Evolutionary conservation across 352 stramenopile genomes (phyloP).

Genomic region (Pythium graminicola): DNA sequence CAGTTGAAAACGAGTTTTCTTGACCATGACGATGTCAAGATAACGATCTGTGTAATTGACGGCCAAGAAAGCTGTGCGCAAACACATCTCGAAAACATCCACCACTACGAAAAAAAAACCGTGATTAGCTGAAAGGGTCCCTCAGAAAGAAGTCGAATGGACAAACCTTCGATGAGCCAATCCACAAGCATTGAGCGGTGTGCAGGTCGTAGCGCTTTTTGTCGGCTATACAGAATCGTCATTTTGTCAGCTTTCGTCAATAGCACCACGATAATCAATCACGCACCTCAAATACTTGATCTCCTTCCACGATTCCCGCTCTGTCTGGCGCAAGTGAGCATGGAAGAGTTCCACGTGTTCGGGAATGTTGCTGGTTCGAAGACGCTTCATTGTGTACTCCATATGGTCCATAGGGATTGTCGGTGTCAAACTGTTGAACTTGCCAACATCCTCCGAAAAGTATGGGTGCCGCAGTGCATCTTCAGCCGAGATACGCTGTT

Average conservation of each 20-base stretch:
- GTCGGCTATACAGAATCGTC: constrained; percentile 31
- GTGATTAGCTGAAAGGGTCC: background rate
- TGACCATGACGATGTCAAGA: constrained; percentile 84
- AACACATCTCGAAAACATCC: constrained; percentile 90
- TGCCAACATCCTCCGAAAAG: constrained; percentile 44
- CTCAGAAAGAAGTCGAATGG: background rate
- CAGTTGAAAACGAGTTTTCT: constrained; percentile 85
- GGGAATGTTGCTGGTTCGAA: constrained; percentile 38
- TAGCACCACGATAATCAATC: no score
- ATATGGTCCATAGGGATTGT: constrained; percentile 79
- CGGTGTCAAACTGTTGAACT: constrained; percentile 41
- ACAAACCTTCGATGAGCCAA: constrained; percentile 83
- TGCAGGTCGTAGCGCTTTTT: constrained; percentile 74
- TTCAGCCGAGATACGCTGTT: constrained; percentile 76
- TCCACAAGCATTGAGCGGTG: constrained; percentile 90
- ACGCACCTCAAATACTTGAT: constrained; percentile 82
- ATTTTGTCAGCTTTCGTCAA: background rate
- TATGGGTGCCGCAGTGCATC: constrained; percentile 79
- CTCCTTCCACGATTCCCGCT: constrained; percentile 76
- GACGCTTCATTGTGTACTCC: constrained; percentile 53
- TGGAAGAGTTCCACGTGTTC: constrained; percentile 79
- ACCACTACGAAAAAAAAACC: constrained; percentile 50
- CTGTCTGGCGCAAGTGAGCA: constrained; percentile 67
- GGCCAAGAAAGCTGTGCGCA: constrained; percentile 85
- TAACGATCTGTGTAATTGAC: constrained; percentile 89